Base-by-base conservation (phyloP, 805 yeast species). In the Candida xiaguanensis region DNA sequence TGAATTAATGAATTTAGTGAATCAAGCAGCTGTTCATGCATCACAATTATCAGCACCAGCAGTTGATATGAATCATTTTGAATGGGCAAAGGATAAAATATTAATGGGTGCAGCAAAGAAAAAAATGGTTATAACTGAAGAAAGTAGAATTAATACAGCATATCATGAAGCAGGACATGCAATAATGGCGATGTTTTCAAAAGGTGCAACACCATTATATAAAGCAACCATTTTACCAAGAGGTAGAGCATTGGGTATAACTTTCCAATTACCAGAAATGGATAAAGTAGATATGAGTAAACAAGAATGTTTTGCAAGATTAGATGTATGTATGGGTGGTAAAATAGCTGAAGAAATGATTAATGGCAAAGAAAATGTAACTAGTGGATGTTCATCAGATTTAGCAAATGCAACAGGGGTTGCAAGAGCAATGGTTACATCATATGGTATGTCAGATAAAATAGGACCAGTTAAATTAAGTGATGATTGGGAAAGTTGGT, bases 111-210 rank as follows among this genome's bases (percentile, higher is more conserved):
- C 98, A 26, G 99, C 95, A 52, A 85, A 95, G 61, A 87, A 86
- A 66, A 86, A 96, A 18, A 91, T 91, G 98, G 97, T 93, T 28
- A 77, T 93, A 70, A 90, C 99, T 20, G 97, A 93, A 60, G 96
- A 91, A 45, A 78, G 95, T 0, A 78, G 97, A 62, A 80, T 77
- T 52, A 89, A 91, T 48, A 93, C 99, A 13, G 99, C 99, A 1
- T 93, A 82, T 62, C 99, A 93, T 65, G 99, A 93, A 68, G 99
- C 99, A 14, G 99, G 99, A 3, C 99, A 93, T 66, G 99, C 99
- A 4, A 87, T 93, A 42, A 89, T 91, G 85, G 98, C 99, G 8
- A 75, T 93, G 79, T 93, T 75, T 61, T 87, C 96, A 4, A 81
- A 82, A 12, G 96, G 95, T 14, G 97, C 99, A 3, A 89, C 96